These are phyloP conservation scores for Melastoma candidum DNA, from an alignment of 441 rosid genomes.

Conservation along the genomic window DNA sequence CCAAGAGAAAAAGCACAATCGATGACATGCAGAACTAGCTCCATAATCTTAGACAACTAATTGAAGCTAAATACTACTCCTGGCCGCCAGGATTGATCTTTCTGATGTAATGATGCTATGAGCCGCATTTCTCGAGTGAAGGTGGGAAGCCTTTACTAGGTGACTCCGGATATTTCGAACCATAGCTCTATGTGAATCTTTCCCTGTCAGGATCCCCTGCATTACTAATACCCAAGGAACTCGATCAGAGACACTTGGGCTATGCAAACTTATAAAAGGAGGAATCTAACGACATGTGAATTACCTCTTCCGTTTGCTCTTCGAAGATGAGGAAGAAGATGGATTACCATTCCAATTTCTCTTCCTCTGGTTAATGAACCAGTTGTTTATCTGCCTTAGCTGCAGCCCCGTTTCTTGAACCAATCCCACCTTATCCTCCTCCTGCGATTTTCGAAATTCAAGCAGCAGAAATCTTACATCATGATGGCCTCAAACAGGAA, in stretches of 20 bases:
- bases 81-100: no score
- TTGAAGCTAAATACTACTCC: no score
- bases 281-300: not conserved
- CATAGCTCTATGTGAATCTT: constrained; percentile 2
- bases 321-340: constrained; percentile 21
- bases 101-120: no score
- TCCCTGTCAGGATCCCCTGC: constrained; percentile 28
- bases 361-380: constrained; percentile 42
- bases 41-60: no score
- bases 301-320: constrained; percentile 38
- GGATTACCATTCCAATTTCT: constrained; percentile 34
- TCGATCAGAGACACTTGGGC: no score
- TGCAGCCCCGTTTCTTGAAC: constrained; percentile 36
- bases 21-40: no score
- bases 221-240: constrained; percentile 16
- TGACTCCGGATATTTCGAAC: no score
- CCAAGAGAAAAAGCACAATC: no score
- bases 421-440: constrained; percentile 32
- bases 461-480: not conserved
- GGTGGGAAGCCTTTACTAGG: no score
- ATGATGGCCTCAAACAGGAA: no score
- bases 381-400: constrained; percentile 32
- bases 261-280: no score
- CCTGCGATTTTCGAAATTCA: constrained; percentile 17
- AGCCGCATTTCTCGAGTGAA: no score